phyloP scores from a whole-genome alignment of 352 stramenopile species.

The Phytophthora pluvialis region DNA sequence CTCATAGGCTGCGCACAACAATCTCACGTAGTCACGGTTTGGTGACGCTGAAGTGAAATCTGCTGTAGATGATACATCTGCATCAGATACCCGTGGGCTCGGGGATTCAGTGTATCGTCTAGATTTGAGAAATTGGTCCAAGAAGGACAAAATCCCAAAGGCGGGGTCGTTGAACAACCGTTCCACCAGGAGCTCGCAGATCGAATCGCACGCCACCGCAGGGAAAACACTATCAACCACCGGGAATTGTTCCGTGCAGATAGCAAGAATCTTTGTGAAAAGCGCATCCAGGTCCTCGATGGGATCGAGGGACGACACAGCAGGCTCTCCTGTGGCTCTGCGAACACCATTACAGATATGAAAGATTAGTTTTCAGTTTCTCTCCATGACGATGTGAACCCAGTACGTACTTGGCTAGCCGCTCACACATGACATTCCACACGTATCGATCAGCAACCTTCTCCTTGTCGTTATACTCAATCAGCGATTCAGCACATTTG shows the following conservation, averaged over 20 bases:
- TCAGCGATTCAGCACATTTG: constrained; percentile 69
- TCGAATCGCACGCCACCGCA: constrained; percentile 40
- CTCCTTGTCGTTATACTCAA: constrained; percentile 86
- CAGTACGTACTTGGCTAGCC: constrained; percentile 50
- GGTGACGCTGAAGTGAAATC: neutral
- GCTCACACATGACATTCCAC: constrained; percentile 86
- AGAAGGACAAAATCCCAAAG: constrained; percentile 78
- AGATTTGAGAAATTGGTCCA: constrained; percentile 73
- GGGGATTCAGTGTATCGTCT: constrained; percentile 25
- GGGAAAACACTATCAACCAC: constrained; percentile 75
- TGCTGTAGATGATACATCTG: neutral
- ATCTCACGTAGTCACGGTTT: constrained; percentile 59
- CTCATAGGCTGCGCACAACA: constrained; percentile 73
- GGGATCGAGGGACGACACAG: constrained; percentile 47
- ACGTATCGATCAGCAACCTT: constrained; percentile 85
- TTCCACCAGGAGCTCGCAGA: constrained; percentile 72
- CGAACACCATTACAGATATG: neutral
- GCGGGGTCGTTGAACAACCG: constrained; percentile 80
- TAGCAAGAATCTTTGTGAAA: constrained; percentile 57
- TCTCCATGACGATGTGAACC: neutral
- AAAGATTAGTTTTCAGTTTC: neutral
- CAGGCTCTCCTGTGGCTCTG: constrained; percentile 32
- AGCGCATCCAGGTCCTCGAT: constrained; percentile 74
- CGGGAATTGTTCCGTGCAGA: constrained; percentile 76
- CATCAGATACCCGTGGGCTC: constrained; percentile 4